phyloP scores from a whole-genome alignment of 2,329 filamentous ascomycete genomes.

The Geoglossum cookeanum region DNA sequence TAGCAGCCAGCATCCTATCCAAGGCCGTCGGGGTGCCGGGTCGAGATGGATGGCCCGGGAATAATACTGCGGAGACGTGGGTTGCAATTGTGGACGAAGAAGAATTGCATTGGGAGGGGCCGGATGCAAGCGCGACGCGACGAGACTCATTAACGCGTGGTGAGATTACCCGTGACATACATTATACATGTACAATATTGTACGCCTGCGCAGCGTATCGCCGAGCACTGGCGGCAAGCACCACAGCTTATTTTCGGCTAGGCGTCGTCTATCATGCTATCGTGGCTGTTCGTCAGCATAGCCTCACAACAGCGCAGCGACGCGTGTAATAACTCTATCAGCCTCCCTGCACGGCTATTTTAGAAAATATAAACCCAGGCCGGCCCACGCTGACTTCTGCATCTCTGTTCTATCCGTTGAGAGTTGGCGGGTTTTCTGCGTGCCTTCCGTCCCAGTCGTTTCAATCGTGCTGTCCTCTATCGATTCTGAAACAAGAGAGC shows the following conservation, averaged over 20 bases:
- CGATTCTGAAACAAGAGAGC: background rate
- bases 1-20: conserved; percentile 21
- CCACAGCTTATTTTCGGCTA: background rate
- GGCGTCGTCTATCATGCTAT: background rate
- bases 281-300: background rate
- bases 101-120: background rate
- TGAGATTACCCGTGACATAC: background rate
- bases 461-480: background rate
- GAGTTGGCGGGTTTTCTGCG: background rate
- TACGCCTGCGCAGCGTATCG: background rate
- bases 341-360: background rate
- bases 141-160: background rate
- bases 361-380: background rate
- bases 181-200: no score
- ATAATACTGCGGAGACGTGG: no score
- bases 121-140: background rate
- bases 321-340: background rate
- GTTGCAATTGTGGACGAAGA: background rate
- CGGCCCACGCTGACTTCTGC: background rate
- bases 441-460: no score
- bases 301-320: background rate
- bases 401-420: background rate
- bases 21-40: background rate
- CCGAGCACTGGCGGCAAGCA: background rate
- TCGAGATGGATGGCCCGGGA: background rate